These are phyloP conservation scores for Aureobasidium subglaciale DNA, from an alignment of 2,329 filamentous ascomycete genomes.

Conservation along the genomic window DNA sequence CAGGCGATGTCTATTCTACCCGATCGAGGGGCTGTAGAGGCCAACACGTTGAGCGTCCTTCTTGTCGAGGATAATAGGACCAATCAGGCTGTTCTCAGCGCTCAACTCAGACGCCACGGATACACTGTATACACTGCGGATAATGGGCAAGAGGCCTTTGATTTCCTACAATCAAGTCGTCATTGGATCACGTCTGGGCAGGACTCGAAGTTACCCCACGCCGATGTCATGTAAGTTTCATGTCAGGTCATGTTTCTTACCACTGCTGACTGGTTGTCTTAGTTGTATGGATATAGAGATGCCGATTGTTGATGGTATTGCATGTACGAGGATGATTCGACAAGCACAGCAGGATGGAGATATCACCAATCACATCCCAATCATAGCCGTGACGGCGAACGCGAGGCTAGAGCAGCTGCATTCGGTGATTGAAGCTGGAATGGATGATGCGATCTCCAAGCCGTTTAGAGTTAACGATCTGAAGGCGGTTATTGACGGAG, in stretches of 20 bases:
- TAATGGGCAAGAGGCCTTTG: conserved; percentile 24
- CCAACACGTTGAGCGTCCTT: neutral
- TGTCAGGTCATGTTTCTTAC: conserved; percentile 14
- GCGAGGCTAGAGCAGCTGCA: conserved; percentile 48
- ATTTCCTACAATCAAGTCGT: conserved; percentile 18
- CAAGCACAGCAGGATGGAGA: conserved; percentile 48
- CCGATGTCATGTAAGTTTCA: neutral
- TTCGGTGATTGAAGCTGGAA: conserved; percentile 63
- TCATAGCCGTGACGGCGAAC: conserved; percentile 68
- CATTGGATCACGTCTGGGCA: neutral
- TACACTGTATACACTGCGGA: conserved; percentile 22
- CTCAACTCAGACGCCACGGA: conserved; percentile 22
- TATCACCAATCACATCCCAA: conserved; percentile 56
- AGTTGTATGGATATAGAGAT: conserved; percentile 45
- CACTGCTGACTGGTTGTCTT: neutral
- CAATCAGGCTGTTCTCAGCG: conserved; percentile 32
- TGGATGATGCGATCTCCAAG: conserved; percentile 36
- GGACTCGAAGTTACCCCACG: neutral
- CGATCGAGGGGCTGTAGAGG: neutral
- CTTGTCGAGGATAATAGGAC: conserved; percentile 19
- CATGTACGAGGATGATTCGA: conserved; percentile 59
- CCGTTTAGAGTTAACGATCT: conserved; percentile 15
- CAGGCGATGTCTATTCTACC: too few species aligned
- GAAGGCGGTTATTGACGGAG: neutral
- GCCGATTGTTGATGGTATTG: conserved; percentile 71